These are phyloP conservation scores for Tolypocladium tundrense DNA, from an alignment of 2,329 filamentous ascomycete species.

Conservation along the genomic window DNA sequence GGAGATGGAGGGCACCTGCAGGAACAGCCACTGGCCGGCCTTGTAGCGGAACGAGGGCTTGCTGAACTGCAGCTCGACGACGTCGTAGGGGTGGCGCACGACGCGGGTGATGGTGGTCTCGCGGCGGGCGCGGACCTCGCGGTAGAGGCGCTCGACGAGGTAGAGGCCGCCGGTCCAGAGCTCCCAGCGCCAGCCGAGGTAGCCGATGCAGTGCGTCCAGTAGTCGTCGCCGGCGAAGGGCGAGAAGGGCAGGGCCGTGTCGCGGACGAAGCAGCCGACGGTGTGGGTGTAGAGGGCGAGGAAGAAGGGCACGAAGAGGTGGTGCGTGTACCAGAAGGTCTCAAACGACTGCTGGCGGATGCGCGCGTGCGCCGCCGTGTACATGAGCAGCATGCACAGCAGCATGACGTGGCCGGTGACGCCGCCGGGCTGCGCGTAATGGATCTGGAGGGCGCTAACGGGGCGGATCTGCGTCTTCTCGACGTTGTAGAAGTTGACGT, in stretches of 20 bases:
- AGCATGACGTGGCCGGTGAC: slow-evolving; percentile 97
- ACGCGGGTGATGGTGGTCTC: slow-evolving; percentile 87
- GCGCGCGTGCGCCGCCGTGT: slow-evolving; percentile 84
- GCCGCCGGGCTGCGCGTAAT: slow-evolving; percentile 80
- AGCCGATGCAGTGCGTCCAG: slow-evolving; percentile 91
- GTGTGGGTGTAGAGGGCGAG: slow-evolving; percentile 93
- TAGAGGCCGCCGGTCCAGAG: slow-evolving; percentile 78
- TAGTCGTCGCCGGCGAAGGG: slow-evolving; percentile 75
- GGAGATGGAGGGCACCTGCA: slow-evolving; percentile 84
- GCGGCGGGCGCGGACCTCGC: slow-evolving; percentile 76
- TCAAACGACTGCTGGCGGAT: slow-evolving; percentile 97
- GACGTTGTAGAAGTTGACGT: slow-evolving; percentile 98
- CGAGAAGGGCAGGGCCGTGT: slow-evolving; percentile 52
- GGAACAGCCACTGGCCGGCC: slow-evolving; percentile 94
- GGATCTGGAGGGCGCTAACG: slow-evolving; percentile 75
- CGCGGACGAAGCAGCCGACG: slow-evolving; percentile 90
- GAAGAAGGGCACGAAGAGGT: slow-evolving; percentile 94
- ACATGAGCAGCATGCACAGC: slow-evolving; percentile 98
- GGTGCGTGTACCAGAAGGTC: slow-evolving; percentile 98
- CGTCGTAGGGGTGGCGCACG: slow-evolving; percentile 91
- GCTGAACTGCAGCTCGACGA: slow-evolving; percentile 92
- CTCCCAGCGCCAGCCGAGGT: slow-evolving; percentile 96
- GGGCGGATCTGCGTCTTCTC: slow-evolving; percentile 76
- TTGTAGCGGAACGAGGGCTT: slow-evolving; percentile 98
- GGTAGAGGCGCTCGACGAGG: slow-evolving; percentile 77